These are phyloP conservation scores for Phaeosphaeria sp. DNA, from an alignment of 2,329 filamentous ascomycete genomes.

Conservation along the genomic window DNA sequence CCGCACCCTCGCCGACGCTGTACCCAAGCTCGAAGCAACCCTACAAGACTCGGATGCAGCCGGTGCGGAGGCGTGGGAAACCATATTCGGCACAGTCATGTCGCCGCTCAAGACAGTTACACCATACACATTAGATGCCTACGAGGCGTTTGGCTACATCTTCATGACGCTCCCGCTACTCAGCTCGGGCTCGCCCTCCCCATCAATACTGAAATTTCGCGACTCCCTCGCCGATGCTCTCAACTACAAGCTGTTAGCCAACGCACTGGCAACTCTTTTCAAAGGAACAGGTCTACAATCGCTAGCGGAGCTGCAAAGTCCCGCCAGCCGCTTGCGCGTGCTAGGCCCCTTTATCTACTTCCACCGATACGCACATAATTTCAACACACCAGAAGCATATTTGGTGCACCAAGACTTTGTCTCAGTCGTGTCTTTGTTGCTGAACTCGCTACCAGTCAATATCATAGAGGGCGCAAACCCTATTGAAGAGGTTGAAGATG, in stretches of 20 bases:
- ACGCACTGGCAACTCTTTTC: conserved; percentile 39
- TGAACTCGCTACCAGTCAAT: conserved; percentile 63
- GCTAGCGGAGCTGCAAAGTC: conserved; percentile 39
- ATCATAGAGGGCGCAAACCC: conserved; percentile 58
- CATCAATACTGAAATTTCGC: conserved; percentile 32
- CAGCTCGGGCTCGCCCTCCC: conserved; percentile 33
- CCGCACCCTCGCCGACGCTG: conserved; percentile 35
- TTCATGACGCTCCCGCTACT: conserved; percentile 53
- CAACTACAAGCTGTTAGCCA: conserved; percentile 57
- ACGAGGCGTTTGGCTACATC: conserved; percentile 47
- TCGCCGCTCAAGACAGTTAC: conserved; percentile 42
- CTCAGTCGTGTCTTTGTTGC: conserved; percentile 60
- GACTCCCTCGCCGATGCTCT: conserved; percentile 54
- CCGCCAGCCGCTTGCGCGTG: conserved; percentile 60
- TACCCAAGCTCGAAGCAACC: conserved; percentile 17
- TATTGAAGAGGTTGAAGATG: conserved; percentile 40
- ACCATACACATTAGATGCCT: conserved; percentile 44
- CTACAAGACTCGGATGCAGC: conserved; percentile 4
- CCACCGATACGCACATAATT: conserved; percentile 56
- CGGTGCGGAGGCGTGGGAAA: conserved; percentile 11
- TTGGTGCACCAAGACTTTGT: conserved; percentile 61
- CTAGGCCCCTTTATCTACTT: conserved; percentile 67
- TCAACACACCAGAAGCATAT: conserved; percentile 47
- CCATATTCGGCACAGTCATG: conserved; percentile 30
- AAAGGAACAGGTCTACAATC: conserved; percentile 32